Evolutionary conservation across 148 eudicot genomes (phyloP).

Genomic region (Persicaria maculosa): DNA sequence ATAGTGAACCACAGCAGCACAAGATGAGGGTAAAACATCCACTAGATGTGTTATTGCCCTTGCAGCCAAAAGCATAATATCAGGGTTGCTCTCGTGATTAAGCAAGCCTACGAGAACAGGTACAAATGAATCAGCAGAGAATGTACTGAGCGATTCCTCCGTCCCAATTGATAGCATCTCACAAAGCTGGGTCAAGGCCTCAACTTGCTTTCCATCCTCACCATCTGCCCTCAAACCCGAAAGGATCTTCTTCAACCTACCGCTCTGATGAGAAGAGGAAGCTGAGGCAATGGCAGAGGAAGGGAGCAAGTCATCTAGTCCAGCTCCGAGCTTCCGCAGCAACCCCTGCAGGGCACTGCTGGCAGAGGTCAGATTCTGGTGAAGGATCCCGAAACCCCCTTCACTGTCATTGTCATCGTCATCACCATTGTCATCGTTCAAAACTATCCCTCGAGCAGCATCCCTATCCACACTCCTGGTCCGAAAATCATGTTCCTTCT

Average conservation of each 20-base stretch:
- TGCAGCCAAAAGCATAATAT: constrained; percentile 93
- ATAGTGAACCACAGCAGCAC: constrained; percentile 95
- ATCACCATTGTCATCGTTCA: constrained; percentile 40
- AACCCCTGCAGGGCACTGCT: constrained; percentile 96
- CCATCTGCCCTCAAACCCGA: constrained; percentile 90
- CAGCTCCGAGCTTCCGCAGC: constrained; percentile 84
- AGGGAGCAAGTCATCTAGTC: constrained; percentile 86
- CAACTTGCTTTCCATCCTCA: constrained; percentile 91
- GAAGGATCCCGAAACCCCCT: constrained; percentile 69
- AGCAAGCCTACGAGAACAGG: constrained; percentile 91
- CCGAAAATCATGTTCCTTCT: constrained; percentile 60
- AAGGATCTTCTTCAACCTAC: constrained; percentile 80
- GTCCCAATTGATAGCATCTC: constrained; percentile 88
- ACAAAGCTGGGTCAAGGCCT: constrained; percentile 91
- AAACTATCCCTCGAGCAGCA: constrained; percentile 36
- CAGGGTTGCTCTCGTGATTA: constrained; percentile 90
- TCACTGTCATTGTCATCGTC: constrained; percentile 61
- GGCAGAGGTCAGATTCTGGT: constrained; percentile 83
- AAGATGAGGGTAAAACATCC: constrained; percentile 91
- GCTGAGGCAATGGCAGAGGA: constrained; percentile 70
- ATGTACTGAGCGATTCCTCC: constrained; percentile 85
- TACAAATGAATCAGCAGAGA: constrained; percentile 86
- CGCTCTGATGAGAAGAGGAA: constrained; percentile 76
- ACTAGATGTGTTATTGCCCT: constrained; percentile 87
- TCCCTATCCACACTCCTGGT: constrained; percentile 45